Base-by-base conservation (phyloP, 495 filamentous ascomycete genomes). In the Tuber borchii region DNA sequence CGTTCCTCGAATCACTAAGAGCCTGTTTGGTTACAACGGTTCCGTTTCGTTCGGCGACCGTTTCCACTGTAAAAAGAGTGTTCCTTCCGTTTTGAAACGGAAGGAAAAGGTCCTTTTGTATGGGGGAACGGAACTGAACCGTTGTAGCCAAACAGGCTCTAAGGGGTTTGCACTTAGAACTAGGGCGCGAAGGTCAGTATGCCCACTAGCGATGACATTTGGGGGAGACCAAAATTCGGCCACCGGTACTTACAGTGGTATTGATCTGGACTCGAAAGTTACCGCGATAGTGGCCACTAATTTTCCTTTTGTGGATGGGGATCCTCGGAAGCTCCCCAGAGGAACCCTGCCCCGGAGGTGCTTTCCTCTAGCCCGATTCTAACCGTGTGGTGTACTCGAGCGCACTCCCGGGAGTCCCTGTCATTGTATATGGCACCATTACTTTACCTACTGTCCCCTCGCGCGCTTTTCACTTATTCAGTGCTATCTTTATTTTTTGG, bases 1-100 rank as follows among this genome's bases (percentile, higher is more conserved):
- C 16, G 83, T 79, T 56, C 90, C 89, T 46, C 90, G 88, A 40
- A 85, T 83, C 75, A 91, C 85, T 61, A 91, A n/a, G n/a, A n/a
- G n/a, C n/a, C n/a, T n/a, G n/a, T n/a, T n/a, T n/a, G n/a, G n/a
- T n/a, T n/a, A n/a, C n/a, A n/a, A n/a, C n/a, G n/a, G n/a, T n/a
- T n/a, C n/a, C n/a, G n/a, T n/a, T n/a, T n/a, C n/a, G n/a, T n/a
- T n/a, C n/a, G n/a, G n/a, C n/a, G n/a, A n/a, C n/a, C n/a, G n/a
- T n/a, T n/a, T n/a, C n/a, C n/a, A n/a, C n/a, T n/a, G n/a, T n/a
- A n/a, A n/a, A n/a, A n/a, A n/a, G n/a, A n/a, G n/a, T n/a, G n/a
- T n/a, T n/a, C n/a, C n/a, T n/a, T n/a, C n/a, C n/a, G n/a, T n/a
- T n/a, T n/a, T n/a, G n/a, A n/a, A n/a, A n/a, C n/a, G n/a, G n/a